Base-by-base conservation (phyloP, 1,284 basidiomycete genomes). In the Chalciporus sp. region DNA sequence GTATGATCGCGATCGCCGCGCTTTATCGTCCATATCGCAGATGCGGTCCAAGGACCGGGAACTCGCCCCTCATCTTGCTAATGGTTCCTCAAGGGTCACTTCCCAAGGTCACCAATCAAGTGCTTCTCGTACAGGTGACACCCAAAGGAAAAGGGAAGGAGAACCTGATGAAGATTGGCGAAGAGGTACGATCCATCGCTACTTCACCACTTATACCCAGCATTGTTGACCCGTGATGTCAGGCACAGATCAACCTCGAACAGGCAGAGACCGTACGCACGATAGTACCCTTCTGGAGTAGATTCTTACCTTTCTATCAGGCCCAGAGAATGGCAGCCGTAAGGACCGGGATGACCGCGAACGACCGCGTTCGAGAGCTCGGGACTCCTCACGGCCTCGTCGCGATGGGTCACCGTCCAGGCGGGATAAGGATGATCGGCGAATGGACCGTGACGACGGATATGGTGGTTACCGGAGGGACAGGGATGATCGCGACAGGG, bases 131-230 rank as follows among this genome's bases (percentile, higher is more conserved):
- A 73, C 83, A 43, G 69, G 74, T 47, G 85, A 88, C 55, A 57
- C 72, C 49, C 62, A 72, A 44, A 88, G 82, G 74, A 85, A 85
- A 72, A 89, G 86, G 70, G 75, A 77, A 43, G 88, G 84, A 40
- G 90, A 91, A 67, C 76, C 75, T 41, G 84, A 81, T 60, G 88
- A 92, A 61, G 89, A 92, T 66, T 92, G 89, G 89, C 79, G 89
- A 65, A 80, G 87, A 81, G 86, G 89, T 90, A 62, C 56, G 75
- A 55, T 44, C 57, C 28, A 7, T 52, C n/a, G 11, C 57, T 53
- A 6, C 4, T 47, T 56, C 51, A 37, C 45, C 43, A 3, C n/a
- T 33, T 49, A 16, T 12, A 11, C 11, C 47, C 31, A 26, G 27
- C 33, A 9, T 63, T 42, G 56, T 49, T 28, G 14, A 16, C 12